Evolutionary conservation across 2,329 filamentous ascomycete species (phyloP), one percentile per base, ranked within the genome.

Genomic region (Dothiorella sarmentorum): DNA sequence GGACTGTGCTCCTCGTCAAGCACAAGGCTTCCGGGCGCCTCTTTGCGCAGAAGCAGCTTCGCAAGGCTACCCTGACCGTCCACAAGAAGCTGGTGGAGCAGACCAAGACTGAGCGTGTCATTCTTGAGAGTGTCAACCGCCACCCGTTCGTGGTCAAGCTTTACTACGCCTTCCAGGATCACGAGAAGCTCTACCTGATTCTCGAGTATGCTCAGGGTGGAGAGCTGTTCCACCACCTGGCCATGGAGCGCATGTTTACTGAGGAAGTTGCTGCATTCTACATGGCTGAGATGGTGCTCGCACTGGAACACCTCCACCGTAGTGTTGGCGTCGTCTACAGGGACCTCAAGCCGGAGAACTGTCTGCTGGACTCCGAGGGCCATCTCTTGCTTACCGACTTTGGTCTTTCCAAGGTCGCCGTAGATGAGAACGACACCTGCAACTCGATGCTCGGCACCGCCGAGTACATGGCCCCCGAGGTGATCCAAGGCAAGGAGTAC

Each of bases 401-500:
- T 71, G 94, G 94, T 4, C 83, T 99, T 17, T 96, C 90, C 76
- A 99, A 99, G 75, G 94, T 97, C 29, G 87, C 92, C 0, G 82
- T 94, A 15, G 87, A 91, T 60, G 85, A 84, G 57, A 82, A 83
- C 58, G 81, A 81, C 63, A 81, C 80, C 29, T 97, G 93, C 80
- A 90, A 91, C 75, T 96, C 91, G 40, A 88, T 97, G 64, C 85
- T 97, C 9, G 94, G 94, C 52, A 99, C 94, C 0, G 88, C 97
- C 60, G 94, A 97, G 72, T 99, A 99, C 81, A 99, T 99, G 94
- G 95, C 94, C 0, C 94, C 94, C 0, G 94, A 99, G 75, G 89
- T 99, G 53, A 85, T 99, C 61, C 83, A 87, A 62, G 92, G 91
- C 61, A 86, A 89, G 64, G 87, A 90, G 64, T 99, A 99, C 72